A percentile compares a stretch with the other conserved stretches of the same genome.
These are phyloP conservation scores for Rhizopus stolonifer DNA, from an alignment of 371 early-diverging fungal genomes.

Conservation along the genomic window DNA sequence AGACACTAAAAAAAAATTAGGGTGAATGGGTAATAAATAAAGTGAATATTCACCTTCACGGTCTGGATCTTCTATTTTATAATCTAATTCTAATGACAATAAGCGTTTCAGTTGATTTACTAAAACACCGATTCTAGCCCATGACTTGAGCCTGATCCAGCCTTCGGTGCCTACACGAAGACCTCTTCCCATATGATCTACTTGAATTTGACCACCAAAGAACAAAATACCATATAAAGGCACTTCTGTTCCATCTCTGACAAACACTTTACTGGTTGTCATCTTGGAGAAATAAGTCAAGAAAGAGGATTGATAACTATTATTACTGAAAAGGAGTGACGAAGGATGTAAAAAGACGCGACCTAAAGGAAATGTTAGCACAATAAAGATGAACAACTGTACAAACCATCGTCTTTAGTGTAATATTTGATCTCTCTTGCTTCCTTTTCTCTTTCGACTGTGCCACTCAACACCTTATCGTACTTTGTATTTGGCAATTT, in stretches of 20 bases:
- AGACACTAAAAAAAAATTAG: not conserved
- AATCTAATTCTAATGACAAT: slow-evolving; percentile 64
- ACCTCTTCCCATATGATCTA: slow-evolving; percentile 70
- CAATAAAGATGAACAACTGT: not conserved
- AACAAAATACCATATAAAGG: slow-evolving; percentile 70
- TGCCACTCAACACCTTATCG: slow-evolving; percentile 69
- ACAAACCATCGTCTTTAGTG: slow-evolving; percentile 56
- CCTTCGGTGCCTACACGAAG: slow-evolving; percentile 57
- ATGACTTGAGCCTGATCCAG: slow-evolving; percentile 70
- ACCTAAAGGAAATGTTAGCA: slow-evolving; percentile 22
- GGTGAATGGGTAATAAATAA: not conserved
- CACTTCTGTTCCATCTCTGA: slow-evolving; percentile 75
- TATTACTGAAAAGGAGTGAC: slow-evolving; percentile 62
- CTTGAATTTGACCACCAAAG: slow-evolving; percentile 69
- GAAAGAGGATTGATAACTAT: slow-evolving; percentile 62
- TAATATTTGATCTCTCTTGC: slow-evolving; percentile 73
- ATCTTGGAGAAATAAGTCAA: slow-evolving; percentile 71
- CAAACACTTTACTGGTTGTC: slow-evolving; percentile 69
- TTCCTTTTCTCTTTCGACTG: slow-evolving; percentile 72
- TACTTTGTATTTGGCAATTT: slow-evolving; percentile 71
- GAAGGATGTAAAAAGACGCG: slow-evolving; percentile 83
- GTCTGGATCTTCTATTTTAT: slow-evolving; percentile 71
- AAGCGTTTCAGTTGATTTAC: slow-evolving; percentile 72
- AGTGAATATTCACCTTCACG: slow-evolving; percentile 43
- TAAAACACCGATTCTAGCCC: slow-evolving; percentile 79